Conservation (phyloP, 768 basidiomycete species). For the Pulveroboletus sp. region DNA sequence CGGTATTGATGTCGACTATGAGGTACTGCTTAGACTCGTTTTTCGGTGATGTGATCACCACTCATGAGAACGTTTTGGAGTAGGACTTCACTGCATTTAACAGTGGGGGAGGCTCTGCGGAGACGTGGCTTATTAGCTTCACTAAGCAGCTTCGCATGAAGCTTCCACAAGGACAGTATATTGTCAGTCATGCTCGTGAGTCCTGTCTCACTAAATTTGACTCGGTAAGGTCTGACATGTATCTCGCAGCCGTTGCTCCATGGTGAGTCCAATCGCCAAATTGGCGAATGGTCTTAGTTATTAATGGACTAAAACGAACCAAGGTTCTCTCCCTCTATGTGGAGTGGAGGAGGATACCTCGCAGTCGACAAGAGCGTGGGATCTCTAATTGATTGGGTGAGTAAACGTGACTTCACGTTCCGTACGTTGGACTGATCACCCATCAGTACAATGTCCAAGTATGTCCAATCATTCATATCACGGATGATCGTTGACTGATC, state of each 20-base stretch:
- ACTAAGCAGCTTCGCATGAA: slow-evolving; percentile 30
- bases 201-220: neutral
- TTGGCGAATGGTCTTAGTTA: neutral
- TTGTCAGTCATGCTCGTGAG: slow-evolving; percentile 35
- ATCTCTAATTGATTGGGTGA: slow-evolving; percentile 43
- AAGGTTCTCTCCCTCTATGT: slow-evolving; percentile 21
- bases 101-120: slow-evolving; percentile 35
- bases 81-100: slow-evolving; percentile 34
- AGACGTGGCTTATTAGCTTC: slow-evolving; percentile 32
- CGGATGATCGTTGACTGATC: slow-evolving; percentile 1
- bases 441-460: slow-evolving; percentile 37
- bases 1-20: slow-evolving; percentile 55
- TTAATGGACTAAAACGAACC: neutral
- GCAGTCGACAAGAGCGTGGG: slow-evolving; percentile 36
- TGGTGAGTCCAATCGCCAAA: slow-evolving; percentile 11
- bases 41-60: neutral
- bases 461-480: neutral
- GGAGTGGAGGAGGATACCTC: slow-evolving; percentile 36
- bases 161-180: slow-evolving; percentile 31
- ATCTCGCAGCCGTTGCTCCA: slow-evolving; percentile 15
- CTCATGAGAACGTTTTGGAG: neutral
- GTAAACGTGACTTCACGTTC: neutral
- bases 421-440: neutral
- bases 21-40: slow-evolving; percentile 19
- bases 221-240: neutral